Evolutionary conservation across 345 rosid species (phyloP).

Genomic region (Salix koriyanagi): DNA sequence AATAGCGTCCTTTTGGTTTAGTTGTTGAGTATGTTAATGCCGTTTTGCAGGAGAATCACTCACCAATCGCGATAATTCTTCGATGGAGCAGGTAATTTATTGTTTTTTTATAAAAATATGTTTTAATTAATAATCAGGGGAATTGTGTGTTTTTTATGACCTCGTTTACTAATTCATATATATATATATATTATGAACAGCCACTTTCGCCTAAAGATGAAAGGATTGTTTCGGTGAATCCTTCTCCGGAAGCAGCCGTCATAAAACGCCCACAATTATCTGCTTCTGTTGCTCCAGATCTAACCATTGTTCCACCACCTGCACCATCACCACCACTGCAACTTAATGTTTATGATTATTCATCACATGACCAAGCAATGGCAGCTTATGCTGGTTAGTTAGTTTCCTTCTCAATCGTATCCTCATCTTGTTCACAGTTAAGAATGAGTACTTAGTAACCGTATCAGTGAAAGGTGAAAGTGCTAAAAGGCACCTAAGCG

Average conservation of each 20-base stretch:
- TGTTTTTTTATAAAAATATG: background rate
- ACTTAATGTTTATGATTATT: constrained; percentile 22
- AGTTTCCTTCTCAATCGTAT: background rate
- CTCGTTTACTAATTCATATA: no score
- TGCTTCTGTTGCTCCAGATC: constrained; percentile 26
- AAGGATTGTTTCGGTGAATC: constrained; percentile 52
- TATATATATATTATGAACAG: constrained; percentile 33
- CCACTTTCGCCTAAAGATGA: constrained; percentile 44
- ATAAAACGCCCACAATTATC: constrained; percentile 30
- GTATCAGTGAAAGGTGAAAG: no score
- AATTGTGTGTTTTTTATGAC: background rate
- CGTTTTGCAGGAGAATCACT: background rate
- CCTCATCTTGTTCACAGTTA: background rate
- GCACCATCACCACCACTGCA: constrained; percentile 1
- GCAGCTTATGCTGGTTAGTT: constrained; percentile 34
- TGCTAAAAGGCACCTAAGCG: no score
- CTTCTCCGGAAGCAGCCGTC: constrained; percentile 46
- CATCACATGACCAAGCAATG: constrained; percentile 34
- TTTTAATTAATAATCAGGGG: background rate
- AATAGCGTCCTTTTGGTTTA: background rate
- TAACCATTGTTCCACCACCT: constrained; percentile 14
- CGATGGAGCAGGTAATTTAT: background rate
- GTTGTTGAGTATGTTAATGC: background rate
- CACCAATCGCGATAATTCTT: background rate
- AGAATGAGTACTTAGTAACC: background rate